Base-by-base conservation (phyloP, 345 rosid genomes). In the Arabis alpina region DNA sequence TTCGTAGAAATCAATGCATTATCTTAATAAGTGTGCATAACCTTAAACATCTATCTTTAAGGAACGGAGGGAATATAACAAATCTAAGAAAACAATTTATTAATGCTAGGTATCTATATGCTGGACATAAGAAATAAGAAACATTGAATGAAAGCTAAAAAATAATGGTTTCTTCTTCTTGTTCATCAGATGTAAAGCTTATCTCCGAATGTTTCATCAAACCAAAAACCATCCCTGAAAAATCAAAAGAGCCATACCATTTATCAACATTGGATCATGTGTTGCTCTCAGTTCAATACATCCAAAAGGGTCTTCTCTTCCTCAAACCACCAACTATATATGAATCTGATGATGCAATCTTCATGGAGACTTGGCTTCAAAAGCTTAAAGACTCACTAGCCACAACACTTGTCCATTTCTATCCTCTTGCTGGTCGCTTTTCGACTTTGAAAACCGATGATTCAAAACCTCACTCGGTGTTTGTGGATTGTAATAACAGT, bases 291-390 rank as follows among this genome's bases (percentile, higher is more conserved):
- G 34, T 70, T 0, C 78, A 87, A 0, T 87, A 88, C 70, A 86
- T 88, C 76, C 97, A 93, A 51, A 86, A 81, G 39, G 96, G 96
- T 42, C 89, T 85, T 42, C 68, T 74, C 25, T 90, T 74, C 48
- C 61, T 73, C 73, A 90, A 90, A 64, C 89, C 87, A 45, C 47
- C 81, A 10, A 0, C 5, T 32, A 2, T 6, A 45, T 30, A 39
- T 51, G 67, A 70, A 50, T 54, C 70, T 71, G 55, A 34, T 1
- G 11, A 25, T 62, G 44, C 51, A 44, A 11, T 68, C 7, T 11
- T 79, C 83, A 81, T 85, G 68, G 48, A 25, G 39, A 34, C 39
- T 34, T 34, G 8, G 39, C 2, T 34, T 8, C 39, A 34, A 34
- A 34, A 34, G 39, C 39, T 34, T 34, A 34, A 34, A 34, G 39